Percentiles rank a stretch among this genome's conserved stretches.
These are phyloP conservation scores for Malbranchea cinnamomea DNA, from an alignment of 2,329 filamentous ascomycete species.

Conservation along the genomic window DNA sequence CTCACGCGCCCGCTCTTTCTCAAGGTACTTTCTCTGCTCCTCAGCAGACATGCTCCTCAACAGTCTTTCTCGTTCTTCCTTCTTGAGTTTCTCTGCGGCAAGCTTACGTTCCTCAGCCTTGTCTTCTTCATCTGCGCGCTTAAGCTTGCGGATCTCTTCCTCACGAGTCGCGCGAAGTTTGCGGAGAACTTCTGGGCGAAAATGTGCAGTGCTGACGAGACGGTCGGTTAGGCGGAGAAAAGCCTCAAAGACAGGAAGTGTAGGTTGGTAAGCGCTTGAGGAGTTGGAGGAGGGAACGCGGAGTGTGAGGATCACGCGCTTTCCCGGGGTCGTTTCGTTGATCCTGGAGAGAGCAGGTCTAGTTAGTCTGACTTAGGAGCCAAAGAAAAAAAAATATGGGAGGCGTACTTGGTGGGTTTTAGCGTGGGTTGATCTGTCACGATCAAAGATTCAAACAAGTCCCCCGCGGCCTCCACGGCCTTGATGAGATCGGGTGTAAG, in stretches of 20 bases:
- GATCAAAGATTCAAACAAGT: constrained; percentile 72
- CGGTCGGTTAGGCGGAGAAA: constrained; percentile 76
- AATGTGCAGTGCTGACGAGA: constrained; percentile 62
- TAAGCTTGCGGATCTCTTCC: constrained; percentile 62
- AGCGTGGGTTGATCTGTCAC: constrained; percentile 80
- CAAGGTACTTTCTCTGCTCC: constrained; percentile 72
- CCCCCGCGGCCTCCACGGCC: constrained; percentile 63
- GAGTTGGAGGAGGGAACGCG: constrained; percentile 54
- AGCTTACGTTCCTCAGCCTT: constrained; percentile 45
- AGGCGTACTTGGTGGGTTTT: constrained; percentile 63
- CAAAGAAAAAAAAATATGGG: background rate
- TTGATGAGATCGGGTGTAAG: constrained; percentile 77
- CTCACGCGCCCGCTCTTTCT: constrained; percentile 66
- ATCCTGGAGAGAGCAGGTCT: constrained; percentile 39
- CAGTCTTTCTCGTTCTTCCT: constrained; percentile 77
- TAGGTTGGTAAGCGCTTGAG: constrained; percentile 52
- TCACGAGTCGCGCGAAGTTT: constrained; percentile 73
- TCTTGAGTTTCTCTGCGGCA: constrained; percentile 49
- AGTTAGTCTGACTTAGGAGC: background rate
- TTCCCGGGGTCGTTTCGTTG: constrained; percentile 69
- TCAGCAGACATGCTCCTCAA: constrained; percentile 63
- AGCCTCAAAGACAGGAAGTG: constrained; percentile 63
- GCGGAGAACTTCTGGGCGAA: constrained; percentile 77
- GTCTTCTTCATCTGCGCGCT: constrained; percentile 60
- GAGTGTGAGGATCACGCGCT: constrained; percentile 66